These are phyloP conservation scores for Infundibulicybe gibba DNA, from an alignment of 768 basidiomycete species.

Conservation along the genomic window DNA sequence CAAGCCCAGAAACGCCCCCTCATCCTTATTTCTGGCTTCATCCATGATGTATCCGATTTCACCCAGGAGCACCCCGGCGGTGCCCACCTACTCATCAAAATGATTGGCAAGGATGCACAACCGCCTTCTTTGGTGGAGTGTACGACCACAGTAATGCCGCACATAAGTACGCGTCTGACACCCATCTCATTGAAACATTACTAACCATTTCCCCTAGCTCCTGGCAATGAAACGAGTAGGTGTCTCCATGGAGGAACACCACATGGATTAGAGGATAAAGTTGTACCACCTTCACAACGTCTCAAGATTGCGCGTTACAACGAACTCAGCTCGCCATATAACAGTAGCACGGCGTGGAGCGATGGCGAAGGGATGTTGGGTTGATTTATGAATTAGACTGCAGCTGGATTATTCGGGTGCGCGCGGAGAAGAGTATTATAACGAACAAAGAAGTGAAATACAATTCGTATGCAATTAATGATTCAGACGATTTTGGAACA, in stretches of 20 bases:
- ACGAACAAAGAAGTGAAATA: too few species aligned
- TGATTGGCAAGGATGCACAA: constrained; percentile 91
- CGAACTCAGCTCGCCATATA: constrained; percentile 51
- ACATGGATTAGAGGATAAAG: constrained; percentile 55
- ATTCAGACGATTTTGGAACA: too few species aligned
- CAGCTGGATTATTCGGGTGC: too few species aligned
- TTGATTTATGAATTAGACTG: background rate
- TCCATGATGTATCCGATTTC: constrained; percentile 85
- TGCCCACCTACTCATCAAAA: constrained; percentile 74
- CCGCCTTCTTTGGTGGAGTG: constrained; percentile 91
- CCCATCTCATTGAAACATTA: background rate
- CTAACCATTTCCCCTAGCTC: constrained; percentile 28
- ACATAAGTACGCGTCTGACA: constrained; percentile 56
- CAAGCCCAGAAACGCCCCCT: constrained; percentile 78
- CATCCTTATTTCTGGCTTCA: constrained; percentile 87
- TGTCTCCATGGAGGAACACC: constrained; percentile 59
- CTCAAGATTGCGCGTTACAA: constrained; percentile 66
- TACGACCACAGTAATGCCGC: constrained; percentile 89
- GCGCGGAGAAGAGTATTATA: too few species aligned
- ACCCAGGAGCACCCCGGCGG: constrained; percentile 93
- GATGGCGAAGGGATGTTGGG: constrained; percentile 48
- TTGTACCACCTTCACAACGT: constrained; percentile 69
- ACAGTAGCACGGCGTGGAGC: constrained; percentile 53
- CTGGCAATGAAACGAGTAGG: constrained; percentile 68
- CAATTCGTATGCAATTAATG: too few species aligned